Conservation (phyloP, 2,329 filamentous ascomycete species). For the Cadophora sp. region DNA sequence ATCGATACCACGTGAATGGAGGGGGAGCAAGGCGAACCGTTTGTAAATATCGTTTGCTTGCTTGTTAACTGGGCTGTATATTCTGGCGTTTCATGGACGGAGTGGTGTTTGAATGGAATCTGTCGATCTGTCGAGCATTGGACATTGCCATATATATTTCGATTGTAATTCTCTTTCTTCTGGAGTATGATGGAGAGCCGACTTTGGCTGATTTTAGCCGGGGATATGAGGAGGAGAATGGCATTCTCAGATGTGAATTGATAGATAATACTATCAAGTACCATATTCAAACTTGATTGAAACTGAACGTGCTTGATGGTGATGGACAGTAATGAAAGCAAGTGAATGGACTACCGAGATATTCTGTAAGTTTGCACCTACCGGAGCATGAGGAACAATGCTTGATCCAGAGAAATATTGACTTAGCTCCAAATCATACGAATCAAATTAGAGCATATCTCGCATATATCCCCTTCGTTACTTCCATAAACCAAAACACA, state of each 20-base stretch:
- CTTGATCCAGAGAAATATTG: background rate
- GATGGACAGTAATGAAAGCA: background rate
- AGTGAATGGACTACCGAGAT: background rate
- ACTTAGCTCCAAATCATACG: background rate
- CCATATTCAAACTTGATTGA: background rate
- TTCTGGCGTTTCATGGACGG: conserved; percentile 9
- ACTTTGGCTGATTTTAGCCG: background rate
- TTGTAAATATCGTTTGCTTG: conserved; percentile 1
- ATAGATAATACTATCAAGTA: conserved; percentile 12
- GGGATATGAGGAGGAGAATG: background rate
- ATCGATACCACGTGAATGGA: conserved; percentile 2
- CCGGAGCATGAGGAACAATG: background rate
- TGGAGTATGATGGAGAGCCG: background rate
- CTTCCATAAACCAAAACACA: background rate
- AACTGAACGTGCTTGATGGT: background rate
- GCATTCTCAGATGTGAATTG: background rate
- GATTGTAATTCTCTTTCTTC: conserved; percentile 9
- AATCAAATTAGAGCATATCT: background rate
- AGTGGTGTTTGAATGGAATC: background rate
- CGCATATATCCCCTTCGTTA: background rate
- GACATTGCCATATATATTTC: conserved; percentile 6
- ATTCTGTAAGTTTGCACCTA: background rate
- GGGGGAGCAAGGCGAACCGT: background rate
- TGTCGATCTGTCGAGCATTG: background rate
- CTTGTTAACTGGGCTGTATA: conserved; percentile 7